phyloP scores from a whole-genome alignment of 306 rosid species.

The Pyrus communis region DNA sequence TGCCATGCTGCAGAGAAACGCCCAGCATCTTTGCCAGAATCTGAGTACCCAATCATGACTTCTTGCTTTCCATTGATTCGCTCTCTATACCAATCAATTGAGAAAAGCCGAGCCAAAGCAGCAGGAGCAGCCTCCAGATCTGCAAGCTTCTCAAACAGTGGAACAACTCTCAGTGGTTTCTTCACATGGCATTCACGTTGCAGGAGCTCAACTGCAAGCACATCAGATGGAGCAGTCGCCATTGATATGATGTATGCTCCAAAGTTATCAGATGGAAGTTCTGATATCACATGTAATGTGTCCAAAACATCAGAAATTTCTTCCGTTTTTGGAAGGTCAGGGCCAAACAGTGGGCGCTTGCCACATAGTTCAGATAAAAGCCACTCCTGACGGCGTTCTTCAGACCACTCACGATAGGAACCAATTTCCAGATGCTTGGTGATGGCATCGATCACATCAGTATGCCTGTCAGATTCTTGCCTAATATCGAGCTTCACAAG shows the following conservation, averaged over 20 bases:
- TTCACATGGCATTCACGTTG: slow-evolving; percentile 83
- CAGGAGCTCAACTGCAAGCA: slow-evolving; percentile 86
- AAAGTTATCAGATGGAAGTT: slow-evolving; percentile 82
- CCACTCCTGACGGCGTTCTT: slow-evolving; percentile 86
- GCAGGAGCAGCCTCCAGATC: slow-evolving; percentile 97
- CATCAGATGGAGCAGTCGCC: slow-evolving; percentile 97
- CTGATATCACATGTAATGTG: slow-evolving; percentile 79
- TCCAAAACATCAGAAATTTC: slow-evolving; percentile 87
- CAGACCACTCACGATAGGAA: slow-evolving; percentile 90
- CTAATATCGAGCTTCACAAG: slow-evolving; percentile 90
- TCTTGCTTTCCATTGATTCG: slow-evolving; percentile 89
- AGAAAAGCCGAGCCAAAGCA: slow-evolving; percentile 81
- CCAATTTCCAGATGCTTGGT: slow-evolving; percentile 87
- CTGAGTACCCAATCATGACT: slow-evolving; percentile 98
- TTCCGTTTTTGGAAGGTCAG: slow-evolving; percentile 85
- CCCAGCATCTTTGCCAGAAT: slow-evolving; percentile 98
- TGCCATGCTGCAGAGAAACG: slow-evolving; percentile 98
- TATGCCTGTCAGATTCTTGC: slow-evolving; percentile 94
- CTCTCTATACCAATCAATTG: slow-evolving; percentile 75
- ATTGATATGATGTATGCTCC: slow-evolving; percentile 97
- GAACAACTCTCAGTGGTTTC: slow-evolving; percentile 82
- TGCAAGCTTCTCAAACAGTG: slow-evolving; percentile 86
- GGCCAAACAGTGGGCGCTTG: slow-evolving; percentile 90
- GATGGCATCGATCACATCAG: slow-evolving; percentile 85
- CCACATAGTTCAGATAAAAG: slow-evolving; percentile 79